Evolutionary conservation across 805 yeast genomes (phyloP).

Genomic region (Brettanomyces custersianus): DNA sequence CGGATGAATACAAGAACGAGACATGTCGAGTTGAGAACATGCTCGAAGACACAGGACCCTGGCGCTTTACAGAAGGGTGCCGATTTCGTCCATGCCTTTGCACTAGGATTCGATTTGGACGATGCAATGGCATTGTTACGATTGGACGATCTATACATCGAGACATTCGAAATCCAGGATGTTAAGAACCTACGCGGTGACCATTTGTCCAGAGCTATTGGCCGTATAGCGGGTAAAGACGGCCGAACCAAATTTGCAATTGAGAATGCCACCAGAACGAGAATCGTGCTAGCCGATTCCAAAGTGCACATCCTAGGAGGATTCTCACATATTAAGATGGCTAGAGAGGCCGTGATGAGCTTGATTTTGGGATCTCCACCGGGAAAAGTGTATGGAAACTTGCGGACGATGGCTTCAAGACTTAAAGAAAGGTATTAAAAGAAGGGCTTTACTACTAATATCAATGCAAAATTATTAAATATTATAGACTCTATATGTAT

Average conservation of each 20-base stretch:
- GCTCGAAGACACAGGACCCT: constrained; percentile 76
- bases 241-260: constrained; percentile 98
- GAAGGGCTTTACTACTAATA: not conserved
- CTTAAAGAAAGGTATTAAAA: constrained; percentile 85
- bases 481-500: constrained; percentile 3
- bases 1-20: constrained; percentile 88
- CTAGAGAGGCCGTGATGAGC: constrained; percentile 94
- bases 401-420: constrained; percentile 94
- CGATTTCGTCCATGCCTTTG: constrained; percentile 91
- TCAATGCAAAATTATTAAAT: not conserved
- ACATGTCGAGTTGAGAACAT: constrained; percentile 81
- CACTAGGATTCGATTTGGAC: constrained; percentile 93
- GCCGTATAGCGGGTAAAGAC: constrained; percentile 99
- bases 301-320: constrained; percentile 97
- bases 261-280: constrained; percentile 96
- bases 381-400: constrained; percentile 94
- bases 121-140: constrained; percentile 93
- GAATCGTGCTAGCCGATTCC: constrained; percentile 94
- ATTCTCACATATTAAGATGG: constrained; percentile 93
- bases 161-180: constrained; percentile 94
- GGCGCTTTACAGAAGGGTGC: constrained; percentile 98
- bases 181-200: constrained; percentile 94
- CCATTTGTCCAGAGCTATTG: constrained; percentile 96
- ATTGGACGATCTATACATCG: constrained; percentile 92
- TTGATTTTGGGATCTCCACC: constrained; percentile 97